A percentile compares a stretch with the other conserved stretches of the same genome.
Conservation (phyloP, 2,329 filamentous ascomycete species). For the Calonectria hawksworthii region DNA sequence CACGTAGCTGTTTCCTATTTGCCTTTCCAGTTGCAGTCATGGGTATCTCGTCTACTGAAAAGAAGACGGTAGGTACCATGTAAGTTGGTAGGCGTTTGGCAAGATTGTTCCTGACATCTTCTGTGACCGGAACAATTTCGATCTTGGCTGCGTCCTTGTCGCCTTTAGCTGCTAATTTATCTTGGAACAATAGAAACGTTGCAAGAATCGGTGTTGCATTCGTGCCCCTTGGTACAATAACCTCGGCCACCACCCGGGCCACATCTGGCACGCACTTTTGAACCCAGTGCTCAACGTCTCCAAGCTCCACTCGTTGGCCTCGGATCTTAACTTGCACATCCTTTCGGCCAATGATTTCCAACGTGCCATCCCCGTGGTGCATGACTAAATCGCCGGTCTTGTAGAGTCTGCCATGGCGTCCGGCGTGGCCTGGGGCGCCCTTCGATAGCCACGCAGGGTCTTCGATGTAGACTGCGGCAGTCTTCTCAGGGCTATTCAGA, state of each 20-base stretch:
- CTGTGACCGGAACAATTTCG: neutral
- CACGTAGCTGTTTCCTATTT: conserved; percentile 27
- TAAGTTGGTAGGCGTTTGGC: conserved; percentile 1
- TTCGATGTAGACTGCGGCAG: conserved; percentile 59
- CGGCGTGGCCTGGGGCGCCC: neutral
- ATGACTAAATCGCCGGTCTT: conserved; percentile 36
- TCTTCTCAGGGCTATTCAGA: conserved; percentile 61
- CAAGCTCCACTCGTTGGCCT: conserved; percentile 41
- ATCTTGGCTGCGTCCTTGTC: neutral
- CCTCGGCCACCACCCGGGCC: conserved; percentile 18
- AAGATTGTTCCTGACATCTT: neutral
- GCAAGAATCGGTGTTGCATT: neutral
- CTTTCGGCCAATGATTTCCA: conserved; percentile 36
- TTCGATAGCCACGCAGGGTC: conserved; percentile 55
- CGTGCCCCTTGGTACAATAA: conserved; percentile 1
- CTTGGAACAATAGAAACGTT: neutral
- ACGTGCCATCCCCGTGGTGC: conserved; percentile 33
- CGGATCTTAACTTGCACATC: conserved; percentile 42
- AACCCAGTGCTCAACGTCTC: conserved; percentile 36
- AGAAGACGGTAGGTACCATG: conserved; percentile 21
- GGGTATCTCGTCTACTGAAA: conserved; percentile 27
- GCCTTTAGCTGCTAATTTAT: neutral
- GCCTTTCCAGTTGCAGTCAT: conserved; percentile 33
- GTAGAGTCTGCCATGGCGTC: conserved; percentile 33
- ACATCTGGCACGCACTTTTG: conserved; percentile 1